Base-by-base conservation (phyloP, 441 rosid genomes). In the Populus hybrid region DNA sequence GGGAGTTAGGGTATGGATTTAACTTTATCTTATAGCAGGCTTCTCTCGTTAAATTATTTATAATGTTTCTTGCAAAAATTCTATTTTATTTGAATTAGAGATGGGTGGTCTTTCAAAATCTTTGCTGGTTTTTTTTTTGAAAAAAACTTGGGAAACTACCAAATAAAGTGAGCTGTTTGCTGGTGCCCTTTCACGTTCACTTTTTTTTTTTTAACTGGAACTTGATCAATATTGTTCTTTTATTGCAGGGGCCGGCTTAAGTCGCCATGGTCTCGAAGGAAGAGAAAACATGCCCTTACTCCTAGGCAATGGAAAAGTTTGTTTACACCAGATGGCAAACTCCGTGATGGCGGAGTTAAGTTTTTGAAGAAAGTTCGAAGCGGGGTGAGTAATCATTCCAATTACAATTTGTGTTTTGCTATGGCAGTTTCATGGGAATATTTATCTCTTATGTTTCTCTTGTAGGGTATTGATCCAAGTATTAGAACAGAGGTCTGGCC, bases 401-500 rank as follows among this genome's bases (percentile, higher is more conserved):
- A 2, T 73, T 73, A 21, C 45, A 76, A 23, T 40, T 12, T 76
- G 31, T 81, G 20, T 76, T 40, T 24, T 81, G 14, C 66, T 65
- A 5, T 24, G 71, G 3, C 9, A 35, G 42, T 68, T 21, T 14
- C 12, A 56, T 69, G 67, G 64, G 16, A 72, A 63, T 59, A 53
- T 68, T 85, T 80, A 26, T 76, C 20, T 76, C 59, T 35, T 45
- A 33, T 72, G 5, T 80, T 76, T 76, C 24, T 83, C 59, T 42
- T 88, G 77, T 76, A 95, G 99, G 99, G 98, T 56, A 88, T 94
- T 74, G 92, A 94, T 86, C 98, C 97, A 29, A 88, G 89, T 81
- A 90, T 95, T 69, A 92, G 98, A 81, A 86, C 89, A 63, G 93
- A 95, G 82, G 98, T 91, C 71, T 95, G 99, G 99, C 92, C 94